A percentile compares a stretch with the other conserved stretches of the same genome.
Evolutionary conservation across 2,329 filamentous ascomycete species (phyloP).

Genomic region (Cyanodermella asteris): DNA sequence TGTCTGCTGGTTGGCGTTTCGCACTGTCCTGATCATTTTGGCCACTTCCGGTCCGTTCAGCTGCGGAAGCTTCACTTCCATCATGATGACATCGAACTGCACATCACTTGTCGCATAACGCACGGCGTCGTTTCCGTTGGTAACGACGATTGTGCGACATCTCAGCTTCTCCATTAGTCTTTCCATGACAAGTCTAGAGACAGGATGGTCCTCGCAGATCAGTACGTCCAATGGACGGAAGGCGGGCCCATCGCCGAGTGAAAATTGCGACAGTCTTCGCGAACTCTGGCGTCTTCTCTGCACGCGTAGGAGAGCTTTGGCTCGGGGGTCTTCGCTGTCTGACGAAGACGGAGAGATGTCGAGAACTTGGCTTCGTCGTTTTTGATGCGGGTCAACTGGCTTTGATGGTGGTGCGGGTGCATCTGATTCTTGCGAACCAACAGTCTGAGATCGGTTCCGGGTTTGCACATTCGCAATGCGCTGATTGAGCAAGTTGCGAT

Average conservation of each 20-base stretch:
- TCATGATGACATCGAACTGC: conserved; percentile 96
- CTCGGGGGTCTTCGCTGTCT: conserved; percentile 85
- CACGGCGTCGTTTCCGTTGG: conserved; percentile 77
- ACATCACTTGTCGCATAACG: conserved; percentile 90
- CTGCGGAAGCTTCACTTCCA: conserved; percentile 86
- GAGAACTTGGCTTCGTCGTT: conserved; percentile 81
- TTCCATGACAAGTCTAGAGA: conserved; percentile 97
- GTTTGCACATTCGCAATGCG: too few relatives aligned
- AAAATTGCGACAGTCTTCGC: conserved; percentile 80
- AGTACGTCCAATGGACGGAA: conserved; percentile 85
- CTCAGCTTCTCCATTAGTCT: conserved; percentile 85
- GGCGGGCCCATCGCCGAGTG: conserved; percentile 57
- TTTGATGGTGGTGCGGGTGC: conserved; percentile 46
- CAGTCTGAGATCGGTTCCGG: conserved; percentile 69
- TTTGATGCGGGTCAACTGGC: conserved; percentile 51
- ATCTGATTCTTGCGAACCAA: conserved; percentile 85
- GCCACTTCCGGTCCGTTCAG: conserved; percentile 91
- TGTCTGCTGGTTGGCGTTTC: conserved; percentile 82
- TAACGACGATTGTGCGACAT: conserved; percentile 79
- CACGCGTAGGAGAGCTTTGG: conserved; percentile 74
- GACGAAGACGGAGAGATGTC: conserved; percentile 95
- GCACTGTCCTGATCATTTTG: conserved; percentile 91
- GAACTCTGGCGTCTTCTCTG: conserved; percentile 89
- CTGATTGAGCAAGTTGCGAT: conserved; percentile 11
- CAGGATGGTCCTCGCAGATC: conserved; percentile 93